Conservation (phyloP, 345 rosid genomes). For the Lepidium didymum region DNA sequence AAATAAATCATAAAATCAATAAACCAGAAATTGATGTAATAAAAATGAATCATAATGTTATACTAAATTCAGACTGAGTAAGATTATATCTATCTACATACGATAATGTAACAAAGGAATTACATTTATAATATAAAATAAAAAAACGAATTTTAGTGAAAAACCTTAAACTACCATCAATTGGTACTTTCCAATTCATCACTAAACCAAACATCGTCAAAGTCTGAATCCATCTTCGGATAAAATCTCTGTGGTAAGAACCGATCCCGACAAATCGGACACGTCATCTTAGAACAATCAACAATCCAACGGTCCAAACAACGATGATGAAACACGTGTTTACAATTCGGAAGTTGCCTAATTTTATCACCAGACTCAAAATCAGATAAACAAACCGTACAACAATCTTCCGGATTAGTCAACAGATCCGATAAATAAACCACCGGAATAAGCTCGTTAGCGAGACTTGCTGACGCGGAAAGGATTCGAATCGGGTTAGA, state of each 20-base stretch:
- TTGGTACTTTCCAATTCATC: neutral
- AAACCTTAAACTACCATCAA: neutral
- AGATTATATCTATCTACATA: no score
- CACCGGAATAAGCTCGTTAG: constrained; percentile 48
- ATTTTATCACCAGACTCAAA: constrained; percentile 49
- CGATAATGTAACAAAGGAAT: no score
- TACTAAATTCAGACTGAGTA: no score
- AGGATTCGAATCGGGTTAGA: neutral
- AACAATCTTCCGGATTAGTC: constrained; percentile 50
- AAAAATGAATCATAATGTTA: no score
- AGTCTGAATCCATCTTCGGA: constrained; percentile 35
- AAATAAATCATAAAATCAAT: neutral
- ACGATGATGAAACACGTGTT: constrained; percentile 52
- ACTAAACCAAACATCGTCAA: neutral
- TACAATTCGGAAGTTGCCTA: constrained; percentile 43
- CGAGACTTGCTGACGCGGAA: constrained; percentile 38
- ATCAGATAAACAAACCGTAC: constrained; percentile 72
- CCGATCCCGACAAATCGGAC: constrained; percentile 57
- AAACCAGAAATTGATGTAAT: neutral
- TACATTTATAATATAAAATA: no score
- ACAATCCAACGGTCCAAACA: constrained; percentile 75
- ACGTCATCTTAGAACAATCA: constrained; percentile 48
- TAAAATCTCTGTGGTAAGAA: constrained; percentile 36
- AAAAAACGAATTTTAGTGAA: neutral
- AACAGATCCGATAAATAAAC: constrained; percentile 49